phyloP scores from a whole-genome alignment of 192 early-diverging fungal genomes.

The Dimargaris cristalligena region DNA sequence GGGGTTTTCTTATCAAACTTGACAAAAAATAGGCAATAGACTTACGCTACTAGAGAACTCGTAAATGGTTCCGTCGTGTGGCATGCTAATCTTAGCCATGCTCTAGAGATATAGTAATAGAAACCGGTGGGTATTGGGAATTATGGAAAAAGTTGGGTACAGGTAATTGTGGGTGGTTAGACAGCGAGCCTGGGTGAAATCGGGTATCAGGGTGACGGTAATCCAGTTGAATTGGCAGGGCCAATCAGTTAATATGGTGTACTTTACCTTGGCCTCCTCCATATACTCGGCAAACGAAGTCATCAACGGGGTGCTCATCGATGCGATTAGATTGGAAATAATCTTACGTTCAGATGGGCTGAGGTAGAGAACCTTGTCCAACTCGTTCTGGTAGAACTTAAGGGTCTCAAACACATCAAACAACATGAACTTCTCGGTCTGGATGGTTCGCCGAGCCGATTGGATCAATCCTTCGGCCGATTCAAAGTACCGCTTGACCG shows the following conservation, averaged over 20 bases:
- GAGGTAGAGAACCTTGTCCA: conserved; percentile 16
- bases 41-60: conserved; percentile 65
- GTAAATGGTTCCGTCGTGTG: conserved; percentile 67
- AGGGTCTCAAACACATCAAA: conserved; percentile 45
- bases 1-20: no score
- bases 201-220: no score
- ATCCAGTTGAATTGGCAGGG: no score
- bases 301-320: conserved; percentile 25
- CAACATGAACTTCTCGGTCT: conserved; percentile 44
- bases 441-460: conserved; percentile 26
- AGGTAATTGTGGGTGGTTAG: no score
- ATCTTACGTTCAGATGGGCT: background rate
- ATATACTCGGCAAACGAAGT: conserved; percentile 48
- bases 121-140: conserved; percentile 17
- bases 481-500: conserved; percentile 21
- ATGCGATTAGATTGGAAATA: conserved; percentile 23
- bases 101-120: background rate
- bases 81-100: conserved; percentile 17
- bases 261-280: conserved; percentile 46
- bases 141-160: no score
- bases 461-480: conserved; percentile 15
- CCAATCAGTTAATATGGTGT: conserved; percentile 4
- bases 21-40: no score
- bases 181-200: no score
- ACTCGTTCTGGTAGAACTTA: conserved; percentile 18